Conservation (phyloP, 345 rosid species). For the Salix koriyanagi region DNA sequence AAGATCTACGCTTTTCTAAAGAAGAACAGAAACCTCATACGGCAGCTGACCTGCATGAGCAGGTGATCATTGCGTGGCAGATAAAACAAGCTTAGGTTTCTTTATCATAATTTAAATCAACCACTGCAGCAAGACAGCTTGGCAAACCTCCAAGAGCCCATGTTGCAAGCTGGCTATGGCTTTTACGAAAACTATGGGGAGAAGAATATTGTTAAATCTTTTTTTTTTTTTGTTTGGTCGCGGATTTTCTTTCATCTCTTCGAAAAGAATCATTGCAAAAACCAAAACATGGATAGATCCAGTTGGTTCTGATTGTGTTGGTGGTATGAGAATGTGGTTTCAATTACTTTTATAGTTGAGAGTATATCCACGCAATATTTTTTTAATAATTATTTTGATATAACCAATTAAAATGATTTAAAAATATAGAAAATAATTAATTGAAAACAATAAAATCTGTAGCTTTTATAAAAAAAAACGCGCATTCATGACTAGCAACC, state of each 20-base stretch:
- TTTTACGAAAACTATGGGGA: neutral
- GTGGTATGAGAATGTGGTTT: neutral
- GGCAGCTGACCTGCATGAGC: neutral
- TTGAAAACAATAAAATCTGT: too few relatives aligned
- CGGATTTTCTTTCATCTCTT: neutral
- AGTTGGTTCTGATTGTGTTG: neutral
- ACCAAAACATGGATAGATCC: neutral
- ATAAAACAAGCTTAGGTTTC: neutral
- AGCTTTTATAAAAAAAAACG: too few relatives aligned
- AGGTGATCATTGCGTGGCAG: too few relatives aligned
- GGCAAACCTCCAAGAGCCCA: neutral
- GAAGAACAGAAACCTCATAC: neutral
- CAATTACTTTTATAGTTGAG: too few relatives aligned
- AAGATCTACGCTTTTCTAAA: neutral
- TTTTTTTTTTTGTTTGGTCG: neutral
- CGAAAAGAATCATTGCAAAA: too few relatives aligned
- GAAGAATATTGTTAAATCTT: neutral
- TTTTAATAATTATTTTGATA: too few relatives aligned
- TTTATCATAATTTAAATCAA: neutral
- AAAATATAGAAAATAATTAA: too few relatives aligned
- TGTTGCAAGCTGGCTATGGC: neutral
- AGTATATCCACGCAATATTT: too few relatives aligned
- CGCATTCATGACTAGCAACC: too few relatives aligned
- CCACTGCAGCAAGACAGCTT: neutral
- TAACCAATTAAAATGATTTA: too few relatives aligned